phyloP scores from a whole-genome alignment of 768 basidiomycete genomes.

The Auricularia sp. region DNA sequence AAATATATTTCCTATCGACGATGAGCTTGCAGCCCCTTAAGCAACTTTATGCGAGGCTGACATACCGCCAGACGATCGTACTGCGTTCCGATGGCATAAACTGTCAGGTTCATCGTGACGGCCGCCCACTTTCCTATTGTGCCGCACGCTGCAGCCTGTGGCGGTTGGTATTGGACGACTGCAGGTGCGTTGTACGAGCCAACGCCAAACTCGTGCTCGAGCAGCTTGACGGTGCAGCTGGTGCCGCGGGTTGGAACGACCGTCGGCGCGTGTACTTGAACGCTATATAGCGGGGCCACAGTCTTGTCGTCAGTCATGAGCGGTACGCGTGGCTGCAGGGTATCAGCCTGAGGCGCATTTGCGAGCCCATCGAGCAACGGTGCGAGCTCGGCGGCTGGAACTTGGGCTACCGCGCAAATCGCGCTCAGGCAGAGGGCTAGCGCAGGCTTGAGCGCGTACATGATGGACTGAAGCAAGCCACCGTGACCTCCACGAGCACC shows the following conservation, averaged over 20 bases:
- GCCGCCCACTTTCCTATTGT: not conserved
- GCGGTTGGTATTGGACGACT: not conserved
- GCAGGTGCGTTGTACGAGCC: conserved; percentile 1
- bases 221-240: not conserved
- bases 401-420: too few species aligned
- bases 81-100: not conserved
- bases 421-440: too few species aligned
- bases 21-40: not conserved
- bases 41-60: not conserved
- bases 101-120: not conserved
- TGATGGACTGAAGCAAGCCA: too few species aligned
- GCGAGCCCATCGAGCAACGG: too few species aligned
- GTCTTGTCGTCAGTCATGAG: conserved; percentile 10
- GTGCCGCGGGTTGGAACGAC: not conserved
- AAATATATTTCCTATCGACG: not conserved
- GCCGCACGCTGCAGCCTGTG: not conserved
- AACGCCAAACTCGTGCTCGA: not conserved
- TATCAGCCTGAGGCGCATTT: too few species aligned
- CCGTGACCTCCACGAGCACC: too few species aligned
- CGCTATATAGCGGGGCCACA: conserved; percentile 59
- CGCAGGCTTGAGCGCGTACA: too few species aligned
- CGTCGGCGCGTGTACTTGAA: not conserved
- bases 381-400: too few species aligned
- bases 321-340: not conserved
- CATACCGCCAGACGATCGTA: not conserved